Percentiles rank a stretch among this genome's conserved stretches.
phyloP scores from a whole-genome alignment of 2,329 filamentous ascomycete species.

The Teratosphaeria epicoccoides region DNA sequence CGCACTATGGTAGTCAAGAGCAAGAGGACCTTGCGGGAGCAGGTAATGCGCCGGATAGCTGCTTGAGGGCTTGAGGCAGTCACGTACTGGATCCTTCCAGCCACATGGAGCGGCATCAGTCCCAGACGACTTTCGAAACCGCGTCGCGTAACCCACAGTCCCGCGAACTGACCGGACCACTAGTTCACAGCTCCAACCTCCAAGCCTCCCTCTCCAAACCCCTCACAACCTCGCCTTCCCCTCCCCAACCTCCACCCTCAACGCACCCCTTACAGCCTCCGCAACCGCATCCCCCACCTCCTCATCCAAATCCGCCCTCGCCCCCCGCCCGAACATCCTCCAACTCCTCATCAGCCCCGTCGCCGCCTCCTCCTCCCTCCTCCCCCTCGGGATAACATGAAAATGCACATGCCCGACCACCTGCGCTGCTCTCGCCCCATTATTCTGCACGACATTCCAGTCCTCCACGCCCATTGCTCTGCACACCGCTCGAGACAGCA shows the following conservation, averaged over 20 bases:
- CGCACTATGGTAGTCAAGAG: too few species aligned
- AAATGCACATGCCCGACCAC: constrained; percentile 92
- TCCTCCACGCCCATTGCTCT: constrained; percentile 61
- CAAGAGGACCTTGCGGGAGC: too few species aligned
- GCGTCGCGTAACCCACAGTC: too few species aligned
- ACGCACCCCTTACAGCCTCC: constrained; percentile 32
- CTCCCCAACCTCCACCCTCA: constrained; percentile 15
- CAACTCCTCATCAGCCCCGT: constrained; percentile 47
- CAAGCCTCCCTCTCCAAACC: not conserved
- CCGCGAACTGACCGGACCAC: too few species aligned
- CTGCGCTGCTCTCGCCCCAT: constrained; percentile 76
- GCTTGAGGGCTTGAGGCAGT: too few species aligned
- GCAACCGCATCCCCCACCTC: constrained; percentile 57
- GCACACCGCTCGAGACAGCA: constrained; percentile 62
- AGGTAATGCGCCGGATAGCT: too few species aligned
- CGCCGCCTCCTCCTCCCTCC: constrained; percentile 35
- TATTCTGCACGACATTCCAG: constrained; percentile 97
- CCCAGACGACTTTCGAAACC: too few species aligned
- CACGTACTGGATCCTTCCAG: too few species aligned
- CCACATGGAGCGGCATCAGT: too few species aligned
- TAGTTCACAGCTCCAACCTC: too few species aligned
- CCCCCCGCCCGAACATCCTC: constrained; percentile 71
- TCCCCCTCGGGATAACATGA: constrained; percentile 70
- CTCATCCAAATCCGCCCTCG: constrained; percentile 64
- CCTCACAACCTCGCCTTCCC: constrained; percentile 3